Evolutionary conservation across 1,284 basidiomycete genomes (phyloP).

Genomic region (Fomitopsis schrenkii): DNA sequence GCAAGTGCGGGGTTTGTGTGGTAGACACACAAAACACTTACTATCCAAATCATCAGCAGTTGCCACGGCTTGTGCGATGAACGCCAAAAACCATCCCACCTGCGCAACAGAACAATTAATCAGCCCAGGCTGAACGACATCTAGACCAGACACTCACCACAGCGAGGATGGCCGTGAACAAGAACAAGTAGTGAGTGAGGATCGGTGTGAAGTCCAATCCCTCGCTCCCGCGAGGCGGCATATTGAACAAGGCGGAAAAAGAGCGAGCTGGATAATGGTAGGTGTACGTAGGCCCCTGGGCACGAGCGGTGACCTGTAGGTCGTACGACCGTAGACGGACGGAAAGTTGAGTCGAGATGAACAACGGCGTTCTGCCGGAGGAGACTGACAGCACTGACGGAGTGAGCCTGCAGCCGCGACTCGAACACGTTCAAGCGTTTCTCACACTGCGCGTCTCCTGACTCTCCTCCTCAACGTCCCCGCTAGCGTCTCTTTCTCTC

Average conservation of each 20-base stretch:
- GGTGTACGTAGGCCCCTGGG: neutral
- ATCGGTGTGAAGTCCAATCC: conserved; percentile 81
- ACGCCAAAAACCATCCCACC: conserved; percentile 91
- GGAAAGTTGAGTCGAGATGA: neutral
- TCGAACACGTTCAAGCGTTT: conserved; percentile 4
- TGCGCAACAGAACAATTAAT: conserved; percentile 27
- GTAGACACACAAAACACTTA: conserved; percentile 31
- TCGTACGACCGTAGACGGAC: neutral
- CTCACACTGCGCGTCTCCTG: conserved; percentile 4
- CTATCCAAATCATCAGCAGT: conserved; percentile 44
- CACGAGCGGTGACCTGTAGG: neutral
- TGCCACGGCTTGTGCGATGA: conserved; percentile 76
- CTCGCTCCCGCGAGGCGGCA: conserved; percentile 50
- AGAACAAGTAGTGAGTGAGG: conserved; percentile 85
- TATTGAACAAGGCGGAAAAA: conserved; percentile 18
- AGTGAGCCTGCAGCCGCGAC: neutral
- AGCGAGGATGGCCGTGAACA: conserved; percentile 81
- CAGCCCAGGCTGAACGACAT: neutral
- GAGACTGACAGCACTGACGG: neutral
- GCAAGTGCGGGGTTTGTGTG: neutral
- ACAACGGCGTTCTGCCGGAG: neutral
- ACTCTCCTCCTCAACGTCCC: neutral
- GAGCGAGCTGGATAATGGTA: neutral
- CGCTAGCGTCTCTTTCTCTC: neutral
- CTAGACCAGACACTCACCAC: conserved; percentile 47